phyloP scores from a whole-genome alignment of 2,329 filamentous ascomycete genomes.

The Trichoderma sp. region DNA sequence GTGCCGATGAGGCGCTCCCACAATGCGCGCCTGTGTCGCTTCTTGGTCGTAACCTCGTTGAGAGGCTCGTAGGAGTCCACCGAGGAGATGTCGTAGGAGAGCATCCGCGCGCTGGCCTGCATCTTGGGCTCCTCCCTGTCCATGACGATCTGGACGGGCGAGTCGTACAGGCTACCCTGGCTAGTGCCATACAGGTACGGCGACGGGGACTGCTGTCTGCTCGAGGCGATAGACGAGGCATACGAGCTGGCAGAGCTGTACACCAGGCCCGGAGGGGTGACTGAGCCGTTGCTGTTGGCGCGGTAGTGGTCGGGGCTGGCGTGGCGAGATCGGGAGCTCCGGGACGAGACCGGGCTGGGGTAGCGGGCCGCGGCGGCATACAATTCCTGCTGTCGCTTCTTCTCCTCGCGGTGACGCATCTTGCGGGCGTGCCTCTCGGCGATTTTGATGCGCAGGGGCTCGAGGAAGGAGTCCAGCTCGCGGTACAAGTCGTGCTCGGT shows the following conservation, averaged over 20 bases:
- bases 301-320: slow-evolving; percentile 44
- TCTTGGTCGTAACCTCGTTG: slow-evolving; percentile 49
- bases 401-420: slow-evolving; percentile 51
- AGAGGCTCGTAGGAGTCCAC: slow-evolving; percentile 53
- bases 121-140: slow-evolving; percentile 43
- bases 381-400: slow-evolving; percentile 43
- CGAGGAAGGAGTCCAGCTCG: slow-evolving; percentile 85
- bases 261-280: slow-evolving; percentile 51
- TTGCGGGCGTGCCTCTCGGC: slow-evolving; percentile 53
- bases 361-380: slow-evolving; percentile 42
- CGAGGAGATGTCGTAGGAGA: slow-evolving; percentile 57
- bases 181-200: slow-evolving; percentile 44
- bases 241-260: slow-evolving; percentile 53
- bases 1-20: slow-evolving; percentile 56
- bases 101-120: slow-evolving; percentile 38
- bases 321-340: slow-evolving; percentile 46
- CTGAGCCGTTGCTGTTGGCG: slow-evolving; percentile 40
- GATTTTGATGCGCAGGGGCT: slow-evolving; percentile 71
- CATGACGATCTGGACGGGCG: slow-evolving; percentile 50
- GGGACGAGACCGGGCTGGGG: slow-evolving; percentile 48
- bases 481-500: slow-evolving; percentile 80
- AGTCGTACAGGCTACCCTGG: slow-evolving; percentile 49
- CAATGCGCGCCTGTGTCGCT: slow-evolving; percentile 54
- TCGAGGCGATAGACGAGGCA: slow-evolving; percentile 50
- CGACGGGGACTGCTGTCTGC: slow-evolving; percentile 49